Percentiles rank a stretch among this genome's conserved stretches.
phyloP scores from a whole-genome alignment of 2,329 filamentous ascomycete genomes.

The Aureobasidium vineae region DNA sequence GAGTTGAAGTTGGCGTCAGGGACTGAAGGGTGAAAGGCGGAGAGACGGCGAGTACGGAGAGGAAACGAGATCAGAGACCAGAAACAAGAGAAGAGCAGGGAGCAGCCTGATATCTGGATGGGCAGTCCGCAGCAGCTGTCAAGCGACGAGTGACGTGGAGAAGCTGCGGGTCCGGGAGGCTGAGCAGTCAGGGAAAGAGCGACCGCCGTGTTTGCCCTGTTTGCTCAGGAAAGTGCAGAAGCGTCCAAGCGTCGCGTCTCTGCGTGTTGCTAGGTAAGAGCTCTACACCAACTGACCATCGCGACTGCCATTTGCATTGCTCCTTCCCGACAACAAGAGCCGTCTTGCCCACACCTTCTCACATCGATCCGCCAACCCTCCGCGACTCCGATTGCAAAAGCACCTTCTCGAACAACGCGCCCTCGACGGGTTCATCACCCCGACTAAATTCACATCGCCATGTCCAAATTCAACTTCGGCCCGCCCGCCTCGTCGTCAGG shows the following conservation, averaged over 20 bases:
- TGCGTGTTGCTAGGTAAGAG: conserved; percentile 23
- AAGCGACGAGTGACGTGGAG: conserved; percentile 11
- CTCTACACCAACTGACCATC: conserved; percentile 1
- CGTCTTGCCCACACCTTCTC: background rate
- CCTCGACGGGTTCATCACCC: conserved; percentile 11
- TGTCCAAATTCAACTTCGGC: conserved; percentile 40
- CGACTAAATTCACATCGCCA: conserved; percentile 24
- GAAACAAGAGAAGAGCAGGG: background rate
- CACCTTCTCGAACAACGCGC: background rate
- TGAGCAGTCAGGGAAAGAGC: conserved; percentile 2
- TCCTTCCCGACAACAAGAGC: background rate
- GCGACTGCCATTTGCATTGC: conserved; percentile 2
- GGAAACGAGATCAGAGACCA: background rate
- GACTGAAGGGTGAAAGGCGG: background rate
- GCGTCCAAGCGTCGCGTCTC: conserved; percentile 14
- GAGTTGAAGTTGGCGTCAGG: background rate
- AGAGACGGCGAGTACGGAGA: background rate
- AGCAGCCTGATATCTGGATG: background rate
- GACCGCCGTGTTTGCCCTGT: conserved; percentile 6
- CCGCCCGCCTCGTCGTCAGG: conserved; percentile 37
- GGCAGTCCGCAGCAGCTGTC: conserved; percentile 16
- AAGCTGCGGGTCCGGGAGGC: conserved; percentile 12
- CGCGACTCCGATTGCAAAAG: background rate
- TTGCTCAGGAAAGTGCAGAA: background rate
- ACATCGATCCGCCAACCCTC: background rate